These are phyloP conservation scores for Przewalskia tangutica DNA, from an alignment of 257 asterid species.

Conservation along the genomic window DNA sequence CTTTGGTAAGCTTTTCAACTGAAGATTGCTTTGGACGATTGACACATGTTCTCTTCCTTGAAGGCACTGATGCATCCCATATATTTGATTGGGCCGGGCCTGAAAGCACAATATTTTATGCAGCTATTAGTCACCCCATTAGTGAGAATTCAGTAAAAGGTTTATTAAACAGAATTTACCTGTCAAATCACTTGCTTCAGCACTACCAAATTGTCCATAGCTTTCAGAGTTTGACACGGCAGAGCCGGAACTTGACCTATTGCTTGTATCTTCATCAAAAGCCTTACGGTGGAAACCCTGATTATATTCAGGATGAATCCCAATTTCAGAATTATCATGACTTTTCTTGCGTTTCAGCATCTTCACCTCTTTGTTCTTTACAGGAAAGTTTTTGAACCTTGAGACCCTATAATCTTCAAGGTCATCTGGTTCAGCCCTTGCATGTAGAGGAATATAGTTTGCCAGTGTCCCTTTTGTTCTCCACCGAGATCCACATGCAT, in stretches of 20 bases:
- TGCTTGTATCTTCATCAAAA: slow-evolving; percentile 78
- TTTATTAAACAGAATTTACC: slow-evolving; percentile 28
- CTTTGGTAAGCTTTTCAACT: slow-evolving; percentile 82
- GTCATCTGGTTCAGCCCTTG: slow-evolving; percentile 77
- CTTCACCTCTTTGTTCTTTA: slow-evolving; percentile 57
- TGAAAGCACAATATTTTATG: slow-evolving; percentile 20
- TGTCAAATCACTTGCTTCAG: slow-evolving; percentile 90
- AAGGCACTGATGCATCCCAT: slow-evolving; percentile 81
- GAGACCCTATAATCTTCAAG: slow-evolving; percentile 51
- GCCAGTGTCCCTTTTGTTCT: slow-evolving; percentile 90
- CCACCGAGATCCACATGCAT: slow-evolving; percentile 99
- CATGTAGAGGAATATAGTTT: slow-evolving; percentile 90
- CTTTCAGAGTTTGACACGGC: slow-evolving; percentile 91
- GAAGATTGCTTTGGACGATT: slow-evolving; percentile 75
- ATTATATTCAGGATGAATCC: slow-evolving; percentile 40
- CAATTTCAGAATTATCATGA: slow-evolving; percentile 37
- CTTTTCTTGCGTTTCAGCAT: slow-evolving; percentile 53
- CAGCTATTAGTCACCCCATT: not conserved
- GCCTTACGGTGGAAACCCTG: slow-evolving; percentile 39
- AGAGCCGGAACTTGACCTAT: slow-evolving; percentile 95
- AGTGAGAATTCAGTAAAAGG: not conserved
- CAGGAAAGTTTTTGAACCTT: slow-evolving; percentile 41
- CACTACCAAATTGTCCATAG: slow-evolving; percentile 67
- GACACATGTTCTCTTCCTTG: slow-evolving; percentile 80
- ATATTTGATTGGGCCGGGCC: slow-evolving; percentile 68